Percentiles rank a stretch among this genome's conserved stretches.
Evolutionary conservation across 2,329 filamentous ascomycete genomes (phyloP).

Genomic region (Talaromyces verruculosus): DNA sequence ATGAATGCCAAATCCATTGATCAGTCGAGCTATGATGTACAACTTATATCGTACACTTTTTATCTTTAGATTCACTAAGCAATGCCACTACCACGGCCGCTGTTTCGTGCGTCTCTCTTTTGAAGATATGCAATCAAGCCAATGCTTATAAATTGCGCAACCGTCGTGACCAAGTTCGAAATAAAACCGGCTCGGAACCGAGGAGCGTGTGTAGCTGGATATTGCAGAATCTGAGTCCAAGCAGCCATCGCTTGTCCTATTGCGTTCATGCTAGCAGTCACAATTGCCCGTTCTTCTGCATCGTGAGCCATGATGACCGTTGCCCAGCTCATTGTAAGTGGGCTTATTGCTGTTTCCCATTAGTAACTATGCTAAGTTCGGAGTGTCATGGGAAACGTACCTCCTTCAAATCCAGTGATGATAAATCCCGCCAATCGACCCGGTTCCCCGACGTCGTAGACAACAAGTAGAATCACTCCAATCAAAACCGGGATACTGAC

Average conservation of each 20-base stretch:
- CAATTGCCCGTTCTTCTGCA: slow-evolving; percentile 45
- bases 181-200: slow-evolving; percentile 30
- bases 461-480: slow-evolving; percentile 36
- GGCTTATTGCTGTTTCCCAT: slow-evolving; percentile 26
- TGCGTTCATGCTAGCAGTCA: slow-evolving; percentile 48
- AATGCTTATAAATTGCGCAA: slow-evolving; percentile 35
- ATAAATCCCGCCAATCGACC: slow-evolving; percentile 43
- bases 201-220: slow-evolving; percentile 39
- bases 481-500: slow-evolving; percentile 38
- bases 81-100: neutral
- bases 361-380: neutral
- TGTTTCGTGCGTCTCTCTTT: slow-evolving; percentile 13
- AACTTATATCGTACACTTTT: neutral
- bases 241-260: slow-evolving; percentile 46
- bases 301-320: slow-evolving; percentile 41
- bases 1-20: neutral
- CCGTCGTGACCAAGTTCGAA: slow-evolving; percentile 35
- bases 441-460: slow-evolving; percentile 41
- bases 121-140: slow-evolving; percentile 27
- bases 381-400: slow-evolving; percentile 26
- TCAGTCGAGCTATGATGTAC: neutral
- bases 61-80: neutral
- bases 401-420: slow-evolving; percentile 40
- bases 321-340: slow-evolving; percentile 45
- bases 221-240: slow-evolving; percentile 43